Evolutionary conservation across 2,329 filamentous ascomycete genomes (phyloP).

Genomic region (Didymosphaeria variabile): DNA sequence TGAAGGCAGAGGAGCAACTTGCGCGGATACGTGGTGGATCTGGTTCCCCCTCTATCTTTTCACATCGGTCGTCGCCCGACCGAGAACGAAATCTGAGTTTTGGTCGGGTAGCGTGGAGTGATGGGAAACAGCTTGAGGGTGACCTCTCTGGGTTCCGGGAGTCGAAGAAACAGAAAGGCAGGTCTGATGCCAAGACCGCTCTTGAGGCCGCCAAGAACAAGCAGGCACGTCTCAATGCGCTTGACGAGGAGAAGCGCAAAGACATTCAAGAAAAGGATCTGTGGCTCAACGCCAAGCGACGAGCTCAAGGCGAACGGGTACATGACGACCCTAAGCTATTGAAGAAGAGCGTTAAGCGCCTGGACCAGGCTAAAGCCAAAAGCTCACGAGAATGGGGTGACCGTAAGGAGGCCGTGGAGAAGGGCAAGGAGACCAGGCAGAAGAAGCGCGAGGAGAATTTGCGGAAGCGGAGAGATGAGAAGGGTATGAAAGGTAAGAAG

Average conservation of each 20-base stretch:
- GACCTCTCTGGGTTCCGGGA: constrained; percentile 70
- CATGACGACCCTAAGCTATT: constrained; percentile 81
- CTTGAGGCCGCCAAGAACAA: constrained; percentile 88
- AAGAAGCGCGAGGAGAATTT: constrained; percentile 64
- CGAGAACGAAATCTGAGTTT: constrained; percentile 80
- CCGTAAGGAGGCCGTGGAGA: constrained; percentile 55
- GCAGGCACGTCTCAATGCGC: constrained; percentile 76
- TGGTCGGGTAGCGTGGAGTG: constrained; percentile 87
- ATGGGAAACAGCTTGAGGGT: constrained; percentile 81
- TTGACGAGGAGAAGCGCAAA: constrained; percentile 82
- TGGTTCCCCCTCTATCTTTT: constrained; percentile 62
- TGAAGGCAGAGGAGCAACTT: constrained; percentile 64
- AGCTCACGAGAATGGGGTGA: constrained; percentile 83
- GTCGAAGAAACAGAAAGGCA: constrained; percentile 79
- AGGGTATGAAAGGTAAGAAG: constrained; percentile 73
- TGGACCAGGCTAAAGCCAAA: constrained; percentile 89
- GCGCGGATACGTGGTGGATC: constrained; percentile 67
- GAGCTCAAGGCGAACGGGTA: constrained; percentile 88
- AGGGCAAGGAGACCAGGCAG: constrained; percentile 59
- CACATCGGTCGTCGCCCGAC: constrained; percentile 57
- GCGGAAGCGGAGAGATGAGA: constrained; percentile 77
- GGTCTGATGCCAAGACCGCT: constrained; percentile 84
- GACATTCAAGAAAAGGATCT: constrained; percentile 93
- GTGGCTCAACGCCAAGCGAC: constrained; percentile 90
- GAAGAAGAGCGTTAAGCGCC: constrained; percentile 94